phyloP scores from a whole-genome alignment of 2,329 filamentous ascomycete genomes.

The Metarhizium rileyi region DNA sequence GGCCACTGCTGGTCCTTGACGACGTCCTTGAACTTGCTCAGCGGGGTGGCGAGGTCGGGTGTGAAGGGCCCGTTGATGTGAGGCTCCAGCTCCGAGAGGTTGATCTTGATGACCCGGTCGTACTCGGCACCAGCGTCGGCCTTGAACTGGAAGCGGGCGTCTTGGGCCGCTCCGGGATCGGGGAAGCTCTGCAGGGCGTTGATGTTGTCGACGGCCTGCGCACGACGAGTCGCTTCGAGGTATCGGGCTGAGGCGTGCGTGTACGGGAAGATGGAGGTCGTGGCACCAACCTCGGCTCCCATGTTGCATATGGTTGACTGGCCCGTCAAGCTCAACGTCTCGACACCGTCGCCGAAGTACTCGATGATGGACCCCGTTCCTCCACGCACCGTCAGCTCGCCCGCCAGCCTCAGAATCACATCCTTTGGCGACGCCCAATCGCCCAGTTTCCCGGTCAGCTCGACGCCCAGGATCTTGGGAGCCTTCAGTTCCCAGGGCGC shows the following conservation, averaged over 20 bases:
- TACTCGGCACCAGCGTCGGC: constrained; percentile 79
- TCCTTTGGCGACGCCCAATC: constrained; percentile 96
- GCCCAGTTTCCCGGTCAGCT: constrained; percentile 70
- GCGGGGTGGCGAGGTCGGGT: constrained; percentile 83
- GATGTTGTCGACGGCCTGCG: constrained; percentile 56
- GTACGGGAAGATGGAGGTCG: constrained; percentile 91
- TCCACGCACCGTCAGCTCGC: constrained; percentile 81
- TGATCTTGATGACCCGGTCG: constrained; percentile 82
- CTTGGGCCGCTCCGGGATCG: constrained; percentile 29
- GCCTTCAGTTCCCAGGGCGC: constrained; percentile 97
- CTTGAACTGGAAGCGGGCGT: constrained; percentile 53
- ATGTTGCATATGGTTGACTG: constrained; percentile 92
- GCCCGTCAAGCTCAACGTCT: constrained; percentile 81
- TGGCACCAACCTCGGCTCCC: constrained; percentile 88
- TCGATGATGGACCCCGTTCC: constrained; percentile 94
- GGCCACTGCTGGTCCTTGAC: constrained; percentile 86
- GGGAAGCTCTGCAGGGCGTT: constrained; percentile 48
- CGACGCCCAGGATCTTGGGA: constrained; percentile 79
- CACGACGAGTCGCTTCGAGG: constrained; percentile 65
- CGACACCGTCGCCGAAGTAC: constrained; percentile 83
- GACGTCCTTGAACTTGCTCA: constrained; percentile 80
- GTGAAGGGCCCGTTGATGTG: constrained; percentile 97
- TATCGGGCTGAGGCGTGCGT: constrained; percentile 77
- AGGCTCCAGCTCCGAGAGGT: constrained; percentile 83
- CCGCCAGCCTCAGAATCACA: constrained; percentile 82